phyloP scores from a whole-genome alignment of 441 rosid species.

The Mallotus repandus region DNA sequence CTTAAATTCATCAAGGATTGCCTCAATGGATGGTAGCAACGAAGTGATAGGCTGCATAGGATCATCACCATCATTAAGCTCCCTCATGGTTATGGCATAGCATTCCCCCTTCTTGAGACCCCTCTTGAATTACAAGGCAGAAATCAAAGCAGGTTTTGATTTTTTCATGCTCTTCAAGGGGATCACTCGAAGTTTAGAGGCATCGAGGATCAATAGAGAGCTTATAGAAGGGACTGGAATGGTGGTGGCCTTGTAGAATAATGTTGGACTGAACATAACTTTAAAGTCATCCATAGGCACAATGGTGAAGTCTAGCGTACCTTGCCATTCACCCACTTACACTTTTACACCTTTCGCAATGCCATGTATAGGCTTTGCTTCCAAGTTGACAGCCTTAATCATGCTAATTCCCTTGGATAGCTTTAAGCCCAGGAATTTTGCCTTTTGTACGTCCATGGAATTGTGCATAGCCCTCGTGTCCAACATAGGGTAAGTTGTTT shows the following conservation, averaged over 20 bases:
- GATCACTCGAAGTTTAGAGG: too few species aligned
- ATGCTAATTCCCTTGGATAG: too few species aligned
- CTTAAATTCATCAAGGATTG: neutral
- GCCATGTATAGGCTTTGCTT: too few species aligned
- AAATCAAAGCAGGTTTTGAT: too few species aligned
- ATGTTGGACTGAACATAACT: neutral
- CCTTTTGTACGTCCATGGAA: neutral
- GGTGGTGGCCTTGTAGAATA: neutral
- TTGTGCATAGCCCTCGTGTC: neutral
- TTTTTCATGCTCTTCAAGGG: too few species aligned
- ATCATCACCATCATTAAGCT: too few species aligned
- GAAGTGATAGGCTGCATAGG: neutral
- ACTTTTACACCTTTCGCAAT: neutral
- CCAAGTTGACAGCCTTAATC: too few species aligned
- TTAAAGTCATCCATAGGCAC: neutral
- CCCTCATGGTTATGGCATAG: too few species aligned
- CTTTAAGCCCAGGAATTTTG: neutral
- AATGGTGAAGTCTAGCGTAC: neutral
- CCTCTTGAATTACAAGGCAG: too few species aligned
- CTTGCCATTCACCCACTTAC: neutral
- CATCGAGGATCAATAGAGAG: too few species aligned
- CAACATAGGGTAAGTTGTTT: neutral
- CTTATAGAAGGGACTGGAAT: neutral
- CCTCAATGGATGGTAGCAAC: neutral
- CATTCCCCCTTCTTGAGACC: too few species aligned